Percentiles rank a stretch among this genome's conserved stretches.
Evolutionary conservation across 192 early-diverging fungal species (phyloP).

Genomic region (Helicostylum pulchrum): DNA sequence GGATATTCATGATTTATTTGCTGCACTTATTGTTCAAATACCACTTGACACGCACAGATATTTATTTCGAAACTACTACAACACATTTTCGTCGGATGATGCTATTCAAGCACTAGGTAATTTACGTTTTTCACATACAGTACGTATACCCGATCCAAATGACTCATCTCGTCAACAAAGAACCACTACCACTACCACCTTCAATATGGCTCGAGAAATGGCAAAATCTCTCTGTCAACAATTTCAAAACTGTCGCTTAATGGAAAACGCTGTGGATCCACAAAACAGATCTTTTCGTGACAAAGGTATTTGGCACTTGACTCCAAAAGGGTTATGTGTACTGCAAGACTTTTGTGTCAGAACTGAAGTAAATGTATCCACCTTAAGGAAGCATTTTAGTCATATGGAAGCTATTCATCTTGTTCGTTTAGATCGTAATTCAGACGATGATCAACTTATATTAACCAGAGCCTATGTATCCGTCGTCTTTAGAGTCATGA

Average conservation of each 20-base stretch:
- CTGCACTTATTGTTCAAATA: constrained; percentile 49
- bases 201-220: constrained; percentile 55
- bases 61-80: constrained; percentile 48
- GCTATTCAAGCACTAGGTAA: constrained; percentile 46
- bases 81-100: constrained; percentile 54
- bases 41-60: constrained; percentile 47
- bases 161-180: constrained; percentile 45
- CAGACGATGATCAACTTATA: constrained; percentile 47
- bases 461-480: constrained; percentile 33
- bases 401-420: constrained; percentile 28
- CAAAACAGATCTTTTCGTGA: constrained; percentile 33
- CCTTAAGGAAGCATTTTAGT: constrained; percentile 13
- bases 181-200: constrained; percentile 55
- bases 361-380: constrained; percentile 21
- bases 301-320: constrained; percentile 46
- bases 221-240: constrained; percentile 53
- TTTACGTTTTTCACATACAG: constrained; percentile 47
- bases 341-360: constrained; percentile 35
- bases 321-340: constrained; percentile 48
- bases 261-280: constrained; percentile 45
- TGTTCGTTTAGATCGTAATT: constrained; percentile 39
- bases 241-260: constrained; percentile 51
- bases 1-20: constrained; percentile 58
- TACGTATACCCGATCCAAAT: constrained; percentile 44
- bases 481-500: constrained; percentile 42